phyloP scores from a whole-genome alignment of 768 basidiomycete species.

The Collybiopsis confluens region DNA sequence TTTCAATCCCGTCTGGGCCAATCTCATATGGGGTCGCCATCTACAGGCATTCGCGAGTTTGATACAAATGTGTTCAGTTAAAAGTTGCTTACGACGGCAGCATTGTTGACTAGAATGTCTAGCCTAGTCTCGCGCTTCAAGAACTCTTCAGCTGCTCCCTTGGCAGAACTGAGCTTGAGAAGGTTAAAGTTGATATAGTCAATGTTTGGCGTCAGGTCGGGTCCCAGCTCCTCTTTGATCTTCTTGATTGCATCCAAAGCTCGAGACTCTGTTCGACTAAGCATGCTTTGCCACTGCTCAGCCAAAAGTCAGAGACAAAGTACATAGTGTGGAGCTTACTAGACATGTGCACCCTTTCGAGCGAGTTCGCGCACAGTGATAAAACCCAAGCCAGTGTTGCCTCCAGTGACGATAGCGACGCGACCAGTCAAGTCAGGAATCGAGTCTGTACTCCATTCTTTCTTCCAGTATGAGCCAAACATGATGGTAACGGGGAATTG shows the following conservation, averaged over 20 bases:
- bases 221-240: constrained; percentile 2
- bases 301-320: neutral
- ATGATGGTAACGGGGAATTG: neutral
- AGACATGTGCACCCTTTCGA: constrained; percentile 9
- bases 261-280: constrained; percentile 1
- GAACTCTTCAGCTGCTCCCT: constrained; percentile 8
- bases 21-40: constrained; percentile 1
- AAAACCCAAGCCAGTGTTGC: constrained; percentile 9
- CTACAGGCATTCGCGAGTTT: neutral
- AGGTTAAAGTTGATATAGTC: constrained; percentile 10
- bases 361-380: constrained; percentile 8
- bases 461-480: neutral
- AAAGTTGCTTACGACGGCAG: constrained; percentile 2
- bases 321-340: neutral
- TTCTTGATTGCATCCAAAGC: constrained; percentile 6
- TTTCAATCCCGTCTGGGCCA: constrained; percentile 1
- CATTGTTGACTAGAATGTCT: constrained; percentile 11
- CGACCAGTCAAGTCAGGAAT: constrained; percentile 3
- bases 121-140: constrained; percentile 6
- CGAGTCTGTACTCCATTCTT: neutral
- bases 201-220: neutral
- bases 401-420: constrained; percentile 11
- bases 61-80: neutral
- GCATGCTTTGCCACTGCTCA: neutral
- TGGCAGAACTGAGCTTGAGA: constrained; percentile 5